Conservation (phyloP, 495 filamentous ascomycete genomes). For the Lichenothelia convexa region DNA sequence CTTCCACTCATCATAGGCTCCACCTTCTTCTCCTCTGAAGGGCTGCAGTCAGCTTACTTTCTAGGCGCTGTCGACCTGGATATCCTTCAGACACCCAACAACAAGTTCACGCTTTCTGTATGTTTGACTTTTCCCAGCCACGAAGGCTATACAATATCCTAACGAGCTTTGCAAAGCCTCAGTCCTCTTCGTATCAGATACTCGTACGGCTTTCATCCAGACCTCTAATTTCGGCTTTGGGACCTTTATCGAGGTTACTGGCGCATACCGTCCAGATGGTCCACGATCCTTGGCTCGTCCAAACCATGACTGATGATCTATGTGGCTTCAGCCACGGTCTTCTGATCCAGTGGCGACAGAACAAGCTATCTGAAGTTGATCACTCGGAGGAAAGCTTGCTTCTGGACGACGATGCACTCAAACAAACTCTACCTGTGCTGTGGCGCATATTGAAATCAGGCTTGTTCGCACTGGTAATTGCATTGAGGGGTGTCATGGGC, state of each 20-base stretch:
- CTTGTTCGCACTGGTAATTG: conserved; percentile 61
- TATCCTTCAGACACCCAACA: conserved; percentile 39
- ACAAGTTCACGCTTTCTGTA: conserved; percentile 54
- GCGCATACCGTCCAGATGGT: conserved; percentile 54
- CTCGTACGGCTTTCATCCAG: conserved; percentile 28
- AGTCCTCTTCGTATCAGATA: conserved; percentile 27
- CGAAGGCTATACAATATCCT: background rate
- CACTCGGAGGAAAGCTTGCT: conserved; percentile 49
- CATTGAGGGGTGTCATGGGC: conserved; percentile 53
- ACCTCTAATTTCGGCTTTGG: conserved; percentile 61
- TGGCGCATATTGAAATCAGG: conserved; percentile 70
- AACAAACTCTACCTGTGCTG: conserved; percentile 51
- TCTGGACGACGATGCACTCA: conserved; percentile 49
- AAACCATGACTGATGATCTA: conserved; percentile 52
- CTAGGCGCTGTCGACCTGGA: conserved; percentile 61
- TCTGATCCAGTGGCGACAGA: conserved; percentile 65
- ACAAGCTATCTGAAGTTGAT: conserved; percentile 71
- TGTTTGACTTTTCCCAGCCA: conserved; percentile 22
- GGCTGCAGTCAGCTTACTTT: conserved; percentile 70
- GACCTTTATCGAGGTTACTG: conserved; percentile 58
- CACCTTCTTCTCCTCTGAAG: conserved; percentile 49
- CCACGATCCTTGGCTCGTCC: conserved; percentile 37
- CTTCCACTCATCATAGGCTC: conserved; percentile 52
- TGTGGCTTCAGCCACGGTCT: conserved; percentile 51
- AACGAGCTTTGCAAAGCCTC: conserved; percentile 18